Conservation (phyloP, 2,329 filamentous ascomycete species). For the Colletotrichum orchidophilum region DNA sequence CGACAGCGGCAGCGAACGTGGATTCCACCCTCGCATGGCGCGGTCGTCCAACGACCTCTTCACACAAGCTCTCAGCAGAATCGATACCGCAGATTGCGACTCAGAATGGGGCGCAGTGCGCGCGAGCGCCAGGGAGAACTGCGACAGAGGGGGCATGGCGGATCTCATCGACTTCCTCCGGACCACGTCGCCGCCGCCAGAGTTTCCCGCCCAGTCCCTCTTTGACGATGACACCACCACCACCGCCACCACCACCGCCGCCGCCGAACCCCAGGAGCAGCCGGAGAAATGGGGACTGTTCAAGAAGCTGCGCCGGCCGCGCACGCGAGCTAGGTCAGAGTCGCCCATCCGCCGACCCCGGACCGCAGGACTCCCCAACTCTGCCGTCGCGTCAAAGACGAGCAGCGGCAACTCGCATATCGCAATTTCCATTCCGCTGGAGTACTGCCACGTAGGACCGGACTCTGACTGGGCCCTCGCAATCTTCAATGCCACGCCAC, state of each 20-base stretch:
- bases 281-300: conserved; percentile 54
- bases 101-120: conserved; percentile 26
- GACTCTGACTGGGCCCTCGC: conserved; percentile 34
- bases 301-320: conserved; percentile 41
- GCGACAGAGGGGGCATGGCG: conserved; percentile 26
- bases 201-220: conserved; percentile 33
- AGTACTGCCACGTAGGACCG: conserved; percentile 55
- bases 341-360: conserved; percentile 24
- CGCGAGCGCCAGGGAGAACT: conserved; percentile 32
- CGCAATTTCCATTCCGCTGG: conserved; percentile 67
- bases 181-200: conserved; percentile 21
- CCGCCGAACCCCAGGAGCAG: conserved; percentile 36
- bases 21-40: conserved; percentile 24
- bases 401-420: conserved; percentile 65
- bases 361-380: conserved; percentile 58
- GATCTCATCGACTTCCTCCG: conserved; percentile 35
- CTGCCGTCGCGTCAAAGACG: conserved; percentile 63
- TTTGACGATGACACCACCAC: conserved; percentile 39
- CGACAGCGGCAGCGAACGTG: conserved; percentile 17
- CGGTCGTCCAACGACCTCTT: conserved; percentile 33
- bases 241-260: background rate
- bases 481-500: conserved; percentile 36
- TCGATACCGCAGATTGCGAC: conserved; percentile 14
- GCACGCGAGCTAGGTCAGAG: conserved; percentile 39
- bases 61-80: conserved; percentile 15